phyloP scores from a whole-genome alignment of 345 rosid species.

The Eucalyptus regnans region DNA sequence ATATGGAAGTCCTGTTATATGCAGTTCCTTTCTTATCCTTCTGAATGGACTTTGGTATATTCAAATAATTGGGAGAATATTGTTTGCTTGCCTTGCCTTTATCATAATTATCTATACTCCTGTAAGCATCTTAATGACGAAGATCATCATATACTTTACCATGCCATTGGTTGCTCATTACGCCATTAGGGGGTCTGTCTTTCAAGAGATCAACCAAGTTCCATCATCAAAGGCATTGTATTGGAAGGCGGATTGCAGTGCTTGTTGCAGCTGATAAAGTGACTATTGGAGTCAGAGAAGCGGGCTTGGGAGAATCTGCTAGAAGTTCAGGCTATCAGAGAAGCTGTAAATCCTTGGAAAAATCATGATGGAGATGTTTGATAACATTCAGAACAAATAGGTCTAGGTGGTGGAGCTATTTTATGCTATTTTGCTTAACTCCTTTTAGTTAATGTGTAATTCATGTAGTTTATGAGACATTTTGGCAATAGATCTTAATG shows the following conservation, averaged over 20 bases:
- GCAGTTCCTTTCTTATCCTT: neutral
- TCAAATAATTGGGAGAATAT: neutral
- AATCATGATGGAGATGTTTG: neutral
- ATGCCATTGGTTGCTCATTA: neutral
- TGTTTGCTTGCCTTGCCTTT: neutral
- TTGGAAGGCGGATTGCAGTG: neutral
- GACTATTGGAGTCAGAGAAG: slow-evolving; percentile 28
- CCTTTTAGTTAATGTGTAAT: neutral
- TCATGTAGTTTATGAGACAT: neutral
- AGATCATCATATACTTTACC: neutral
- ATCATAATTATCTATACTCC: no score
- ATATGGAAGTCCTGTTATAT: neutral
- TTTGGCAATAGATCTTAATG: neutral
- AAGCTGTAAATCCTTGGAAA: no score
- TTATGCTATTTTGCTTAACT: neutral
- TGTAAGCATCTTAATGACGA: neutral
- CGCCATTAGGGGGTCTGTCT: neutral
- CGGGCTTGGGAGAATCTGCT: no score
- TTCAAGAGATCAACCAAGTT: neutral
- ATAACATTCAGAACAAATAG: neutral
- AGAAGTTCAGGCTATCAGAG: no score
- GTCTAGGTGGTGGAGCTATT: neutral
- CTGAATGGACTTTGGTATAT: neutral
- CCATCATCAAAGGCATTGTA: neutral
- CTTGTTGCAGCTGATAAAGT: slow-evolving; percentile 45